A percentile compares a stretch with the other conserved stretches of the same genome.
Evolutionary conservation across 108 stramenopile genomes (phyloP).

Genomic region (Epithemia pelagica): DNA sequence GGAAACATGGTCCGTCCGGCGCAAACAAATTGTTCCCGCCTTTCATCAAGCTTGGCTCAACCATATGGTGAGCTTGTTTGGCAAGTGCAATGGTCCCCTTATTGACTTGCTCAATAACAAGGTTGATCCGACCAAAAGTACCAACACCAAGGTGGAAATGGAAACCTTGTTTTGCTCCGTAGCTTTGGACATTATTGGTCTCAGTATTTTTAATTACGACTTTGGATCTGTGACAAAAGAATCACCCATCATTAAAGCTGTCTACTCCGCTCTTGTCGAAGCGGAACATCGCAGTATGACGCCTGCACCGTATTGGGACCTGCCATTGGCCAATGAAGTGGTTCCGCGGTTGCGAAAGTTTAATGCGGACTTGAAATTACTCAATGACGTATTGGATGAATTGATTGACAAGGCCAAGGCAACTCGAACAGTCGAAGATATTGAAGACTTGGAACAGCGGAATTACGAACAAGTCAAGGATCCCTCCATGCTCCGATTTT

Average conservation of each 20-base stretch:
- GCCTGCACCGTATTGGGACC: conserved; percentile 93
- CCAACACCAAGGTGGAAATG: conserved; percentile 76
- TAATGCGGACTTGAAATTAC: conserved; percentile 78
- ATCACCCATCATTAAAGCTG: conserved; percentile 86
- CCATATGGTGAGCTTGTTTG: conserved; percentile 90
- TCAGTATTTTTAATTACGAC: conserved; percentile 91
- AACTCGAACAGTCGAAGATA: conserved; percentile 74
- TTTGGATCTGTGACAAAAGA: conserved; percentile 87
- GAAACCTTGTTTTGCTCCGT: conserved; percentile 90
- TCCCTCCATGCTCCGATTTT: conserved; percentile 88
- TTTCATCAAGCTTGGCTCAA: conserved; percentile 96
- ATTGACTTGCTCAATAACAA: conserved; percentile 54
- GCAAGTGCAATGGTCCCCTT: conserved; percentile 84
- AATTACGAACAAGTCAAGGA: conserved; percentile 87
- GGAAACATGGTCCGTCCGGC: conserved; percentile 87
- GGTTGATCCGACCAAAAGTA: conserved; percentile 32
- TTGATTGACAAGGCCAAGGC: conserved; percentile 77
- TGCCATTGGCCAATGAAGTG: conserved; percentile 86
- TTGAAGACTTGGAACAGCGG: conserved; percentile 85
- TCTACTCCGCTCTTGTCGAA: conserved; percentile 88
- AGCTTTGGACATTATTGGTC: conserved; percentile 89
- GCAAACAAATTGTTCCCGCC: conserved; percentile 90
- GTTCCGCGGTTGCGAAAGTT: conserved; percentile 90
- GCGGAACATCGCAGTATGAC: conserved; percentile 93
- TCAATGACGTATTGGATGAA: conserved; percentile 87